phyloP scores from a whole-genome alignment of 768 basidiomycete species.

The Zangia roseola region DNA sequence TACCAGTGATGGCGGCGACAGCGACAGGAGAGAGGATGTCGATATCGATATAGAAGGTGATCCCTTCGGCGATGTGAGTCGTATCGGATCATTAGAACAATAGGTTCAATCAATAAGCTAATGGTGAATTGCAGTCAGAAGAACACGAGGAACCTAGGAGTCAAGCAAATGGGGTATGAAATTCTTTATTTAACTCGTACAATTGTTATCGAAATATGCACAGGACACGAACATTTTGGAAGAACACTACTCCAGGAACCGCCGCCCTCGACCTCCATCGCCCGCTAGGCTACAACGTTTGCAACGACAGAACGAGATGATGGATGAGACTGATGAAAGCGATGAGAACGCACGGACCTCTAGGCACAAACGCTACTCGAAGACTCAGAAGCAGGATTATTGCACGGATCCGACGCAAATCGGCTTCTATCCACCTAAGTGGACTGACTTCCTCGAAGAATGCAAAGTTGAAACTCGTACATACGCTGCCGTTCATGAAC shows the following conservation, averaged over 20 bases:
- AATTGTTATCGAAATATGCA: neutral
- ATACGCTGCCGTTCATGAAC: neutral
- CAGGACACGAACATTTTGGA: neutral
- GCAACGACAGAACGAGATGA: neutral
- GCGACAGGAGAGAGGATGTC: no score
- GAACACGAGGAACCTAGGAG: no score
- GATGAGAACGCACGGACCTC: neutral
- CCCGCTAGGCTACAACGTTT: neutral
- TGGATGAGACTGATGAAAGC: neutral
- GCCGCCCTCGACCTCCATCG: neutral
- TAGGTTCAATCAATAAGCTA: no score
- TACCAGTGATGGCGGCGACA: no score
- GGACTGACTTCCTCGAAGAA: neutral
- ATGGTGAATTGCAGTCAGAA: no score
- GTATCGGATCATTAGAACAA: no score
- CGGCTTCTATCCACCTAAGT: slow-evolving; percentile 1
- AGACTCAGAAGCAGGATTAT: no score
- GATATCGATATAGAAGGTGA: no score
- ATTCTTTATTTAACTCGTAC: neutral
- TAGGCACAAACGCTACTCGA: neutral
- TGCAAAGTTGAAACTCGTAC: neutral
- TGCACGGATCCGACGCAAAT: neutral
- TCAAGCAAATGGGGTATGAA: neutral
- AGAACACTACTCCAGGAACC: neutral
- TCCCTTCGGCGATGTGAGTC: no score